Evolutionary conservation across 228 moss, liverwort and hornwort species (phyloP), one percentile per base, ranked within the genome.

Genomic region (Sphagnum fallax): DNA sequence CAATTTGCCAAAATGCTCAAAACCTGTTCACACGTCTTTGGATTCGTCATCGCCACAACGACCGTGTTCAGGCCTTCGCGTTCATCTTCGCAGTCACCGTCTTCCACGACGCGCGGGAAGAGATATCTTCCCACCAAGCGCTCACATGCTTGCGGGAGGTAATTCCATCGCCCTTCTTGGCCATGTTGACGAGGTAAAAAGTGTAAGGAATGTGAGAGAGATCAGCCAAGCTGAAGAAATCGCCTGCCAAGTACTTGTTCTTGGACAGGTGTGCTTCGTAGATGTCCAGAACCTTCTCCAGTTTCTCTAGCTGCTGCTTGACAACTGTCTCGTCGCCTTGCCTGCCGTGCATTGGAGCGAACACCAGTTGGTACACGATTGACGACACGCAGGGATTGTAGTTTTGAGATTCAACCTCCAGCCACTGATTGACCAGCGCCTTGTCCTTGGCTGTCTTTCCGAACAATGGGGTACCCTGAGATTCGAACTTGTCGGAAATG

Each of bases 261-360:
- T 51, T 79, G 2, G 69, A 3, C n/a, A 85, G 14, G 4, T 53
- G 82, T 5, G 74, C 76, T 16, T 85, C 79, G 16, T 82, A 82
- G 4, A 85, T 65, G n/a, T 82, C 82, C 67, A 85, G 64, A 13
- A 71, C 11, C 67, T 82, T 77, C 74, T 58, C 77, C 5, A 82
- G 50, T 76, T 82, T 74, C 5, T 66, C 70, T 53, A 66, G 53
- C 67, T 79, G 71, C 60, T 69, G 72, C 4, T 13, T 12, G 48
- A 79, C 79, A n/a, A 79, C 57, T 0, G 18, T 5, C 5, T 82
- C 76, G 51, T 82, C 15, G 53, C 47, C 10, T n/a, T 65, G 57
- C 5, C 0, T 4, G 48, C 0, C 0, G 1, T 69, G 5, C 66
- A 48, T 49, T 12, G 5, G 16, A 50, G 0, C 0, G 64, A 75